A percentile compares a stretch with the other conserved stretches of the same genome.
These are phyloP conservation scores for Arthroderma sp. DNA, from an alignment of 2,329 filamentous ascomycete genomes.

Conservation along the genomic window DNA sequence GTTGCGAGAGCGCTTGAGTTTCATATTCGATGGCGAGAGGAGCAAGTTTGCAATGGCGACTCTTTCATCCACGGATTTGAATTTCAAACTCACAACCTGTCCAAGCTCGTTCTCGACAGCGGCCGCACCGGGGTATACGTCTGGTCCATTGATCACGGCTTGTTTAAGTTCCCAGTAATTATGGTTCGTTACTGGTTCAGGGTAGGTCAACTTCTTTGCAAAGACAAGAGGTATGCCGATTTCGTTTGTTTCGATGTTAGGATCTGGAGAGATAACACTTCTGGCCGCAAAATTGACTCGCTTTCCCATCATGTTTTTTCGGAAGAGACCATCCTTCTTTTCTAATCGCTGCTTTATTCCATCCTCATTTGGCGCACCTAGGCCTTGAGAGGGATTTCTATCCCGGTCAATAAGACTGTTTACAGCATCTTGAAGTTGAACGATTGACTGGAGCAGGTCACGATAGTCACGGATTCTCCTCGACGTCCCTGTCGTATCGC, in stretches of 20 bases:
- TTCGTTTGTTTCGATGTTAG: slow-evolving; percentile 97
- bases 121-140: slow-evolving; percentile 86
- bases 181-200: slow-evolving; percentile 91
- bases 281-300: slow-evolving; percentile 96
- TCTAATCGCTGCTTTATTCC: slow-evolving; percentile 97
- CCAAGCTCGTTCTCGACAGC: slow-evolving; percentile 95
- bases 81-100: slow-evolving; percentile 73
- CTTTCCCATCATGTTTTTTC: slow-evolving; percentile 99
- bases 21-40: slow-evolving; percentile 67
- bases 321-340: slow-evolving; percentile 96
- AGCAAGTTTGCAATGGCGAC: slow-evolving; percentile 85
- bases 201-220: slow-evolving; percentile 88
- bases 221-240: slow-evolving; percentile 98
- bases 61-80: slow-evolving; percentile 79
- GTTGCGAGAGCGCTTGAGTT: slow-evolving; percentile 62
- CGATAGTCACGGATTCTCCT: slow-evolving; percentile 52
- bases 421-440: slow-evolving; percentile 73
- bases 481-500: slow-evolving; percentile 32
- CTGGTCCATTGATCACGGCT: slow-evolving; percentile 85
- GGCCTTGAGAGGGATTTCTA: slow-evolving; percentile 68
- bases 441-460: slow-evolving; percentile 70
- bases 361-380: slow-evolving; percentile 66
- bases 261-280: slow-evolving; percentile 95
- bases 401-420: slow-evolving; percentile 89
- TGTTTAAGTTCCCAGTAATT: slow-evolving; percentile 95